phyloP scores from a whole-genome alignment of 768 basidiomycete species.

The Lactarius deliciosus region DNA sequence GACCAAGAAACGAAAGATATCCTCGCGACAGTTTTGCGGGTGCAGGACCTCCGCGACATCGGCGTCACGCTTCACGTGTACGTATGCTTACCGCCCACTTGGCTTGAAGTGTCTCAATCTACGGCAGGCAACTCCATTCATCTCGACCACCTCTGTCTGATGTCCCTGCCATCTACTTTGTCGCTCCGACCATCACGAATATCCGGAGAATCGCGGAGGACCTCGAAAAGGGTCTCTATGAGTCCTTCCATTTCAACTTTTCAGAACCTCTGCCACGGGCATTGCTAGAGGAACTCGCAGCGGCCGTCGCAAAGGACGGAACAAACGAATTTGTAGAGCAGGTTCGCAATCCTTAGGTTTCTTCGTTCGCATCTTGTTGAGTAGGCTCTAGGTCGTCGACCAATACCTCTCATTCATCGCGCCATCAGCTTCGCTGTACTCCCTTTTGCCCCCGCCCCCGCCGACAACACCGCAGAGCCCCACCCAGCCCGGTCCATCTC shows the following conservation, averaged over 20 bases:
- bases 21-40: slow-evolving; percentile 89
- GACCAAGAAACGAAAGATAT: slow-evolving; percentile 97
- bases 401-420: slow-evolving; percentile 97
- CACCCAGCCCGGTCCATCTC: slow-evolving; percentile 37
- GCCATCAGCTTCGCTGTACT: slow-evolving; percentile 91
- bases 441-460: slow-evolving; percentile 66
- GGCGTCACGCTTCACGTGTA: slow-evolving; percentile 98
- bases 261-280: slow-evolving; percentile 88
- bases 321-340: slow-evolving; percentile 81
- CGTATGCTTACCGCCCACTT: slow-evolving; percentile 37
- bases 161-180: slow-evolving; percentile 96
- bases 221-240: slow-evolving; percentile 84
- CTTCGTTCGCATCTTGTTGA: slow-evolving; percentile 14
- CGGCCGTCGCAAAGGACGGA: slow-evolving; percentile 79
- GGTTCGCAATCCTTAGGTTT: slow-evolving; percentile 42
- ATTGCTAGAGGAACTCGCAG: slow-evolving; percentile 90
- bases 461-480: slow-evolving; percentile 39
- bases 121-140: slow-evolving; percentile 84
- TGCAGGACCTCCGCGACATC: slow-evolving; percentile 94
- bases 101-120: neutral
- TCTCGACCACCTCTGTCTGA: slow-evolving; percentile 86
- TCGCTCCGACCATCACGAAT: slow-evolving; percentile 85
- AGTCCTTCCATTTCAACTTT: slow-evolving; percentile 93
- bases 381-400: slow-evolving; percentile 72
- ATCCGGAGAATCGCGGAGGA: slow-evolving; percentile 92